These are phyloP conservation scores for Sclerotinia subarctica DNA, from an alignment of 2,329 filamentous ascomycete genomes.

Conservation along the genomic window DNA sequence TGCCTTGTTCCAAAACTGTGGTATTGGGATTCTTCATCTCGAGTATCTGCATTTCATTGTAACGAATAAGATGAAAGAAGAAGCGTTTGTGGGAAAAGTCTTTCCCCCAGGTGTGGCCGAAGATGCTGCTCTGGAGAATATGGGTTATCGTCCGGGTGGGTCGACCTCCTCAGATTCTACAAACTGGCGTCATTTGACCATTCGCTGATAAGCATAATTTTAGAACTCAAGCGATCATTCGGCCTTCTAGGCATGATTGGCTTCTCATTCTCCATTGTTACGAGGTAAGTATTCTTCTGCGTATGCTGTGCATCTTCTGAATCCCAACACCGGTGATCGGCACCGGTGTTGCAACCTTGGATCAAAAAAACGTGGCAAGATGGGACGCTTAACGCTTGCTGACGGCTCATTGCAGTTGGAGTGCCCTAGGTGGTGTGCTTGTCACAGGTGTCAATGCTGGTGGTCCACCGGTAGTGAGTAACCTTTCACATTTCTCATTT, in stretches of 20 bases:
- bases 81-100: conserved; percentile 16
- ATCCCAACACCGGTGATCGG: conserved; percentile 21
- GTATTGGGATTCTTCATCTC: conserved; percentile 8
- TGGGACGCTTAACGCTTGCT: conserved; percentile 25
- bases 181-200: conserved; percentile 10
- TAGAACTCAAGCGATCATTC: conserved; percentile 56
- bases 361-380: conserved; percentile 23
- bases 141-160: conserved; percentile 33
- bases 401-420: conserved; percentile 44
- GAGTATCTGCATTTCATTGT: conserved; percentile 10
- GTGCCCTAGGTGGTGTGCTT: conserved; percentile 53
- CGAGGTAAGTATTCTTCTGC: conserved; percentile 38
- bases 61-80: conserved; percentile 20
- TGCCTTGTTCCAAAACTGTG: conserved; percentile 6
- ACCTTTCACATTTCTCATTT: conserved; percentile 15
- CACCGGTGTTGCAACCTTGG: conserved; percentile 8
- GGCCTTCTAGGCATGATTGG: conserved; percentile 56
- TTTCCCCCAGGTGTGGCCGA: conserved; percentile 24
- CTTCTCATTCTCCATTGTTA: conserved; percentile 57
- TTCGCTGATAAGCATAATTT: conserved; percentile 13
- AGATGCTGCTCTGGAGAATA: conserved; percentile 28
- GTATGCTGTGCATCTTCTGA: conserved; percentile 29
- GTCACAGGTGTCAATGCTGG: conserved; percentile 54
- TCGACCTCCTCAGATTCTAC: neutral
- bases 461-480: conserved; percentile 48